Evolutionary conservation across 75 land plant species (phyloP).

Genomic region (Picea sitchensis): DNA sequence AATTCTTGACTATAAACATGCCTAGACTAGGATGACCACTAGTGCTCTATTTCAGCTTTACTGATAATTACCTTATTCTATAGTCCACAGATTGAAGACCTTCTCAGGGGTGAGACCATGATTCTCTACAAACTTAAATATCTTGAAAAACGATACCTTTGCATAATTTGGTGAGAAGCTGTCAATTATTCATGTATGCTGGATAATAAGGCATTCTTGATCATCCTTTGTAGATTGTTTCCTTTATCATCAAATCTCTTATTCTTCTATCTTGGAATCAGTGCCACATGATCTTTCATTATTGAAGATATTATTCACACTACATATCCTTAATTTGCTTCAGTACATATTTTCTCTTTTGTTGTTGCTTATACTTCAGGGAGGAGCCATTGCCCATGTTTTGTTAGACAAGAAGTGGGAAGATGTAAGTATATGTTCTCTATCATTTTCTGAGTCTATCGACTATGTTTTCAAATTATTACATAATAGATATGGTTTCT

Average conservation of each 20-base stretch:
- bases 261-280: background rate
- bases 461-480: background rate
- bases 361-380: conserved; percentile 18
- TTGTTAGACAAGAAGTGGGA: conserved; percentile 26
- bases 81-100: background rate
- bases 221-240: background rate
- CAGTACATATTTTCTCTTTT: conserved; percentile 22
- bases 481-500: background rate
- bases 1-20: background rate
- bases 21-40: background rate
- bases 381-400: conserved; percentile 14
- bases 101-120: background rate
- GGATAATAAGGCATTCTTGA: background rate
- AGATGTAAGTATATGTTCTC: conserved; percentile 11
- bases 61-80: background rate
- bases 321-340: conserved; percentile 14
- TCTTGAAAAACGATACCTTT: no score
- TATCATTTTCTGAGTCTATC: background rate
- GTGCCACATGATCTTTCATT: background rate
- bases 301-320: background rate
- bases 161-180: background rate
- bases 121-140: background rate
- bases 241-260: background rate
- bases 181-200: background rate
- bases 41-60: background rate